phyloP scores from a whole-genome alignment of 2,329 filamentous ascomycete genomes.

The Colletotrichum sp. region DNA sequence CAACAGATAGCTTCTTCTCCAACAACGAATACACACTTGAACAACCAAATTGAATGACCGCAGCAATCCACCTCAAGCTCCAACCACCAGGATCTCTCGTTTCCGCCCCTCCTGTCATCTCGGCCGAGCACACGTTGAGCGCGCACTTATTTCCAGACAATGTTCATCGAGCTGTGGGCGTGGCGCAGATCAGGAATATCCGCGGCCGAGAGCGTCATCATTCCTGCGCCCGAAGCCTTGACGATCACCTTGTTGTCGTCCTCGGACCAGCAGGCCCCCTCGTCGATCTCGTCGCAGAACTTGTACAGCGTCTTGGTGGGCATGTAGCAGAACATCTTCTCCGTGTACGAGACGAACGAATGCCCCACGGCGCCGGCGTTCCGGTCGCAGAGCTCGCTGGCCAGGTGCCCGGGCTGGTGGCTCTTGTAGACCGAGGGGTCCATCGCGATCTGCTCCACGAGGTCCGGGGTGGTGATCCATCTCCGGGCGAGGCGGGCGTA shows the following conservation, averaged over 20 bases:
- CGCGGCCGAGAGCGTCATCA: not conserved
- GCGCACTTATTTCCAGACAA: not conserved
- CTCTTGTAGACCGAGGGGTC: not conserved
- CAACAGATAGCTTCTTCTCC: not conserved
- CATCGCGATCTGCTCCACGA: not conserved
- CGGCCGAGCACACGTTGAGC: not conserved
- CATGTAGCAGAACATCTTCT: conserved; percentile 25
- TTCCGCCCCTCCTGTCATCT: not conserved
- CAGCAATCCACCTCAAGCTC: not conserved
- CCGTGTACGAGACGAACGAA: conserved; percentile 21
- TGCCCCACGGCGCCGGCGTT: not conserved
- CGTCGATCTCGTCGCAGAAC: conserved; percentile 11
- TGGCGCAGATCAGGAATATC: not conserved
- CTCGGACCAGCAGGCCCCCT: conserved; percentile 22
- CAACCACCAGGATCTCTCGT: not conserved
- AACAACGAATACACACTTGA: not conserved
- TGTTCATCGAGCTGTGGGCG: not conserved
- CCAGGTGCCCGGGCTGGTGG: not conserved
- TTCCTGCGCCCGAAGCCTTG: not conserved
- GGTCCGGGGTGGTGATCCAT: not conserved
- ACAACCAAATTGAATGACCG: not conserved
- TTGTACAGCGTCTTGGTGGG: conserved; percentile 18
- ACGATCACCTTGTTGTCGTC: conserved; percentile 4
- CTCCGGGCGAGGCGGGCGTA: not conserved
- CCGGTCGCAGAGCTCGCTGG: not conserved